Base-by-base conservation (phyloP, 208 protist species). In the Leishmania turanica region DNA sequence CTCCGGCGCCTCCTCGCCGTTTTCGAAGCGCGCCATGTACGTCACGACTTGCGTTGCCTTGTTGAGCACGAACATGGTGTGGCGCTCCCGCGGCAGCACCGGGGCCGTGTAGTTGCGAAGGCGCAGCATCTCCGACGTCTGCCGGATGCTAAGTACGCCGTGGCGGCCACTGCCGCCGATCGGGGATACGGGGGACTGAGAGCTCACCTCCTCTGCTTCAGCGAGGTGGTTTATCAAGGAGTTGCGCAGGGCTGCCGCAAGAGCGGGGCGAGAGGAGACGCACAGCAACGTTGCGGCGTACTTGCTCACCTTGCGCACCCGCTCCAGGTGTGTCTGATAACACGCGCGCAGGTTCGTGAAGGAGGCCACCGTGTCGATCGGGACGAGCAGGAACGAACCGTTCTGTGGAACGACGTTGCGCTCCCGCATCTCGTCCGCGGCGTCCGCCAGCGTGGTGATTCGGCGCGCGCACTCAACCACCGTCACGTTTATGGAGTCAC, bases 221-320 rank as follows among this genome's bases (percentile, higher is more conserved):
- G 70, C 75, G 15, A 89, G 70, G 66, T 80, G 84, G 31, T 78
- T 80, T 53, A 91, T 84, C 27, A 97, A 84, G 56, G 93, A 84
- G 75, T 97, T 91, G 84, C 91, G 88, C 76, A 95, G 83, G 71
- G 91, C 92, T 34, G 88, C 84, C 49, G 86, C 71, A 24, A 97
- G 87, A 24, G 80, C 31, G 54, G 82, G 56, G 9, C 82, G 79
- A n/a, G 88, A 88, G 24, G 92, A 85, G 21, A 90, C 86, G 79
- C 94, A 97, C 47, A 97, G 85, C 40, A 97, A 81, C 37, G 94
- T 96, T 51, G 94, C 92, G 27, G 89, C 86, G 88, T 97, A 97
- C 82, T 91, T 92, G 75, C 84, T 82, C 49, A 96, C 87, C 42
- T 73, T 91, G n/a, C 79, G 77, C 31, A 87, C 88, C 27, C 93